These are phyloP conservation scores for Arthrinium phaeospermum DNA, from an alignment of 2,329 filamentous ascomycete genomes.

Conservation along the genomic window DNA sequence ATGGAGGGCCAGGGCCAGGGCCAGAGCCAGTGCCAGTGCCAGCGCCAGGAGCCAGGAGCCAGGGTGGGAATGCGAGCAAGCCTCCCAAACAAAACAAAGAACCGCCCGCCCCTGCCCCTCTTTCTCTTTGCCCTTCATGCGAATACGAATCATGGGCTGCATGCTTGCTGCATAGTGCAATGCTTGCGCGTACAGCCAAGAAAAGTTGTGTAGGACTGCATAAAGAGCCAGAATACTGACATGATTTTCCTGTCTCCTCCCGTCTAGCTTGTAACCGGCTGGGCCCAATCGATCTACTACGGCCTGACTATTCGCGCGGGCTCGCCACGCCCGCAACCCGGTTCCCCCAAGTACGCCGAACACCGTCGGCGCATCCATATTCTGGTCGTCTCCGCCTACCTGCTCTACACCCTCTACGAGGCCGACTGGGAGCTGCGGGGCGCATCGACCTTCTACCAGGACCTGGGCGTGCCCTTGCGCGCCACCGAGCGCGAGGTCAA, in stretches of 20 bases:
- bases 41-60: too few relatives aligned
- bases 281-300: conserved; percentile 84
- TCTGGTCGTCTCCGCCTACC: conserved; percentile 81
- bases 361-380: conserved; percentile 86
- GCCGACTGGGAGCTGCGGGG: conserved; percentile 80
- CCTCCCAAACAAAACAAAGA: background rate
- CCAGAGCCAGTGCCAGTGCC: too few relatives aligned
- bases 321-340: conserved; percentile 75
- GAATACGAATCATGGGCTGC: background rate
- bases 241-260: conserved; percentile 22
- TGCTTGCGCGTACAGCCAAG: background rate
- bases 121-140: conserved; percentile 7
- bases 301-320: conserved; percentile 87
- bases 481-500: conserved; percentile 81
- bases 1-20: background rate
- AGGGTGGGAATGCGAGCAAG: background rate
- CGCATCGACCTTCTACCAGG: conserved; percentile 77
- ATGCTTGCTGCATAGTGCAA: background rate
- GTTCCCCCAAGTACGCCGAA: conserved; percentile 69
- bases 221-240: conserved; percentile 18
- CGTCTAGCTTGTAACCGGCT: conserved; percentile 74
- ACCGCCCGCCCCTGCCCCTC: background rate
- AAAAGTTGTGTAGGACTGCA: background rate
- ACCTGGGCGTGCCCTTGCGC: conserved; percentile 71
- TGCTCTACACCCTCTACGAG: conserved; percentile 91